Evolutionary conservation across 768 basidiomycete genomes (phyloP).

Genomic region (Boletus reticuloceps): DNA sequence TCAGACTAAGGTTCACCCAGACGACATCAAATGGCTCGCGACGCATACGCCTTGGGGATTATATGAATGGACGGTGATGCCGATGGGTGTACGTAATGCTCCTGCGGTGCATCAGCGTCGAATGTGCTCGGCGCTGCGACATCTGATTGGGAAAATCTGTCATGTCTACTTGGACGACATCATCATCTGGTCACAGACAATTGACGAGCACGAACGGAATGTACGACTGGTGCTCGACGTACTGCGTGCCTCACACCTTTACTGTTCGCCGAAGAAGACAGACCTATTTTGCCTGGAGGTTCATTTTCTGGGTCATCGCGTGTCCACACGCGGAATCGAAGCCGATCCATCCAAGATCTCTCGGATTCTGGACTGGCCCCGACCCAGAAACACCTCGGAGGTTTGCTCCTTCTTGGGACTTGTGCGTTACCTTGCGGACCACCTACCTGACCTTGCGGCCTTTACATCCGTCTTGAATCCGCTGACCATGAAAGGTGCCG

Average conservation of each 20-base stretch:
- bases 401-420: not conserved
- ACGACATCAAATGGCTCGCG: conserved; percentile 33
- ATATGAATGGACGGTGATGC: conserved; percentile 35
- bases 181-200: conserved; percentile 27
- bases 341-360: not conserved
- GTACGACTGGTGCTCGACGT: conserved; percentile 29
- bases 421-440: not conserved
- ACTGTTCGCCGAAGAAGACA: not conserved
- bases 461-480: not conserved
- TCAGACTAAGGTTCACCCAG: conserved; percentile 32
- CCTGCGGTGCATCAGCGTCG: conserved; percentile 19
- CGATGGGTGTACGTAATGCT: conserved; percentile 8
- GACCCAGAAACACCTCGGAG: not conserved
- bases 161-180: conserved; percentile 22
- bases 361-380: not conserved
- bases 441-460: not conserved
- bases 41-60: conserved; percentile 38
- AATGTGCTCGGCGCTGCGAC: conserved; percentile 10
- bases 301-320: not conserved
- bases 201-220: conserved; percentile 25
- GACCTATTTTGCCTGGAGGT: not conserved
- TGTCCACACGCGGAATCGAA: not conserved
- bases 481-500: not conserved
- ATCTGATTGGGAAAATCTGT: conserved; percentile 15
- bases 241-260: conserved; percentile 4